Base-by-base conservation (phyloP, 805 yeast species). In the Monosporozyma solicola region DNA sequence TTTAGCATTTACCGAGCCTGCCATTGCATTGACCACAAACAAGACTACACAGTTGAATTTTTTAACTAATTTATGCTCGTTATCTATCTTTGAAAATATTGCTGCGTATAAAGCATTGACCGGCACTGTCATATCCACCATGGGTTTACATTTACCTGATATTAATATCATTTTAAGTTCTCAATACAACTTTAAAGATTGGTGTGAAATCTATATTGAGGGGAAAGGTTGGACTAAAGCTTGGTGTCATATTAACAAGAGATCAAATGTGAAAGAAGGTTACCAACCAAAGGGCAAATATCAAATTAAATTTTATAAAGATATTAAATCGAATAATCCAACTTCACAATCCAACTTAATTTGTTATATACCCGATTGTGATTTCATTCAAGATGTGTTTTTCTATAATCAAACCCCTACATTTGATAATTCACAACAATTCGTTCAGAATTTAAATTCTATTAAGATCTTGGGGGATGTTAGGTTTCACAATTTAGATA, bases 241-340 rank as follows among this genome's bases (percentile, higher is more conserved):
- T 13, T 67, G 69, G 69, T 64, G 68, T 49, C 68, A 65, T 44
- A 63, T 67, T 25, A 67, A 65, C 48, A 61, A 60, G 37, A 57
- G 50, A 43, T n/a, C 35, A 15, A 44, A 22, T 20, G 20, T 22
- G 29, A 31, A 50, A 29, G 48, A 54, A 22, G 39, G 50, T 3
- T 50, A 54, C 41, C 46, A 54, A 37, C 51, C 55, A 29, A 63
- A 60, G 46, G 66, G 67, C 1, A 61, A 61, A 47, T 55, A 57
- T 29, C 65, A 62, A 48, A 62, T 67, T 13, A 62, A 60, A 51
- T 63, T 66, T 54, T 66, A 60, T 55, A 62, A 55, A 48, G 62
- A 63, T 52, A 60, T 60, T 41, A 66, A 60, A 49, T 62, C 66
- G 2, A 37, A 58, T 5, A 50, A 58, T 7, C 56, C 63, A 24